These are phyloP conservation scores for Podospora fimiseda DNA, from an alignment of 495 filamentous ascomycete species.

Conservation along the genomic window DNA sequence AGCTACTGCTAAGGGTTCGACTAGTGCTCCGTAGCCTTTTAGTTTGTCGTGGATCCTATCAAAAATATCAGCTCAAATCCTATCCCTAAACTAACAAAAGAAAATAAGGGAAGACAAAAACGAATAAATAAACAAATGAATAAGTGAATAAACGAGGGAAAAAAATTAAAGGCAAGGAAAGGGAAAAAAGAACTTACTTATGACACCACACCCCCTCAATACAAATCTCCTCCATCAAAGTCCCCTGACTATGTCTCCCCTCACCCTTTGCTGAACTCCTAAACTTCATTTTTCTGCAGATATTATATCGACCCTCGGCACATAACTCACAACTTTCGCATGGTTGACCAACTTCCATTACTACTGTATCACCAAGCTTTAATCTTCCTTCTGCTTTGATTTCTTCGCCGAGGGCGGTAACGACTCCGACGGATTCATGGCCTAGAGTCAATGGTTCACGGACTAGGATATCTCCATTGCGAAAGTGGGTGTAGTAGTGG, in stretches of 20 bases:
- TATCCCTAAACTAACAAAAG: no score
- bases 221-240: slow-evolving; percentile 70
- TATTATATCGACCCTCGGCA: slow-evolving; percentile 67
- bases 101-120: no score
- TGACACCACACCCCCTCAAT: slow-evolving; percentile 66
- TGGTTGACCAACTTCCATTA: slow-evolving; percentile 77
- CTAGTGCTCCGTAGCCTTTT: no score
- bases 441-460: slow-evolving; percentile 57
- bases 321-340: slow-evolving; percentile 65
- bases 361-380: slow-evolving; percentile 63
- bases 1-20: slow-evolving; percentile 77
- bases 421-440: slow-evolving; percentile 54
- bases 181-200: slow-evolving; percentile 40
- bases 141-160: no score
- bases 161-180: no score
- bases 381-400: slow-evolving; percentile 31
- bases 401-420: slow-evolving; percentile 47
- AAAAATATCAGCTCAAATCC: no score
- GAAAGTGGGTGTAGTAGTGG: slow-evolving; percentile 62
- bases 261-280: slow-evolving; percentile 70
- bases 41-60: no score
- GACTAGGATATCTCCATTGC: slow-evolving; percentile 61
- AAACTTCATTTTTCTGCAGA: slow-evolving; percentile 75
- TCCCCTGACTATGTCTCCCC: slow-evolving; percentile 78
- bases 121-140: no score